These are phyloP conservation scores for Hericium coralloides DNA, from an alignment of 768 basidiomycete genomes.

Conservation along the genomic window DNA sequence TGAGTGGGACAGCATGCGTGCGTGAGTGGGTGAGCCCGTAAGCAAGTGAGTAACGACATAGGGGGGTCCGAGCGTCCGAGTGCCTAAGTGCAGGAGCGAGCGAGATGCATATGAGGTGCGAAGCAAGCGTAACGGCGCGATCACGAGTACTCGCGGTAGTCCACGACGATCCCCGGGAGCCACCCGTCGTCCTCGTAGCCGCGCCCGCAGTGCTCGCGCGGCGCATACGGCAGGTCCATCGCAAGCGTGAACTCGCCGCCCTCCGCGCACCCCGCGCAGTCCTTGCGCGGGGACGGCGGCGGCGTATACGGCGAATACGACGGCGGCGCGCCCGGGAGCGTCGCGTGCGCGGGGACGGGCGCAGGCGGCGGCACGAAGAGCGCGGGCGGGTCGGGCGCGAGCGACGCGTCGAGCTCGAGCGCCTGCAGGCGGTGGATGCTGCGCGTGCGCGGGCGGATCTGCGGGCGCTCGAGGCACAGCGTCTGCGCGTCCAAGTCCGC, in stretches of 20 bases:
- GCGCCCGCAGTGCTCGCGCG: neutral
- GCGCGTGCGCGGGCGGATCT: constrained; percentile 17
- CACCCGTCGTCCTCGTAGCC: constrained; percentile 11
- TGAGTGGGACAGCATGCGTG: neutral
- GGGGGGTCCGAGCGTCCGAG: neutral
- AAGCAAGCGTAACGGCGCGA: too few species aligned
- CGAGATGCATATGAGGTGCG: neutral
- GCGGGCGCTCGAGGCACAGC: constrained; percentile 1
- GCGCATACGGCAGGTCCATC: constrained; percentile 14
- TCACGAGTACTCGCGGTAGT: neutral
- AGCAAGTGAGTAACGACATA: neutral
- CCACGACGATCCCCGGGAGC: constrained; percentile 12
- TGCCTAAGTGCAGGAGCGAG: neutral
- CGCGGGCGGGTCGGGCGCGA: constrained; percentile 5
- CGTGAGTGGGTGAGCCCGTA: neutral
- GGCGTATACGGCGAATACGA: constrained; percentile 7
- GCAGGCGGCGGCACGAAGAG: constrained; percentile 9
- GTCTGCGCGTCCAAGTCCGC: constrained; percentile 1
- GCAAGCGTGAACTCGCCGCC: constrained; percentile 17
- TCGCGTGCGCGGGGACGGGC: neutral
- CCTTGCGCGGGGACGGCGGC: constrained; percentile 9
- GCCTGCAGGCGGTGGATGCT: constrained; percentile 16
- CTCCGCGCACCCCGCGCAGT: constrained; percentile 1
- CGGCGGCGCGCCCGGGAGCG: neutral
- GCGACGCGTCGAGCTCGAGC: neutral